Percentiles rank a stretch among this genome's conserved stretches.
Evolutionary conservation across 352 stramenopile genomes (phyloP).

Genomic region (Globisporangium megalacanthum): DNA sequence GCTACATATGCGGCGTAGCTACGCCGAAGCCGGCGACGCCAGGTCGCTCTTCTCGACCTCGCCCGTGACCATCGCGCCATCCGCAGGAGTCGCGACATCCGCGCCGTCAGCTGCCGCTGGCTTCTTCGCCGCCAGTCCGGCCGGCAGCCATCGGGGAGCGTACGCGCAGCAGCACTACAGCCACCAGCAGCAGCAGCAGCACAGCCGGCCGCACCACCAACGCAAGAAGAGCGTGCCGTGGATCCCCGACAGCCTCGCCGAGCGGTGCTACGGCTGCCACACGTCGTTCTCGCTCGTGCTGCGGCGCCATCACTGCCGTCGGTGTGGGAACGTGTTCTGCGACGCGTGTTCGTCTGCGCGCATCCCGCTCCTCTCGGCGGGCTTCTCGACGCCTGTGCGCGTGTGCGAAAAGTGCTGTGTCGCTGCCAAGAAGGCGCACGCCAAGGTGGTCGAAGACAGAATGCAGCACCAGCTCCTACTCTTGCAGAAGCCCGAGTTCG

Average conservation of each 20-base stretch:
- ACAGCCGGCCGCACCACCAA: constrained; percentile 14
- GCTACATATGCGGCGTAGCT: not conserved
- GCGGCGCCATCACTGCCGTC: constrained; percentile 81
- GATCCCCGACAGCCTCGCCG: constrained; percentile 78
- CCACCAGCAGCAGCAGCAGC: constrained; percentile 18
- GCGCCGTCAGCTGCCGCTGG: constrained; percentile 6
- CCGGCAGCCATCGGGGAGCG: constrained; percentile 7
- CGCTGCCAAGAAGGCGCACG: constrained; percentile 63
- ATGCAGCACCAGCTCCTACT: constrained; percentile 24
- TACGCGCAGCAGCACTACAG: constrained; percentile 22
- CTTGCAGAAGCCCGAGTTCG: constrained; percentile 12
- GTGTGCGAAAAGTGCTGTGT: constrained; percentile 80
- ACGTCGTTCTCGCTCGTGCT: constrained; percentile 65
- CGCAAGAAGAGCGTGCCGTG: constrained; percentile 54
- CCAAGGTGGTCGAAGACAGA: constrained; percentile 57
- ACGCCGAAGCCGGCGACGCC: constrained; percentile 6
- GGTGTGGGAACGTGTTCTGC: constrained; percentile 89
- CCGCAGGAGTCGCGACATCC: constrained; percentile 5
- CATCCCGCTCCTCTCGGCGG: constrained; percentile 68
- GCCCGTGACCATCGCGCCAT: constrained; percentile 7
- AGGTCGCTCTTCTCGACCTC: constrained; percentile 13
- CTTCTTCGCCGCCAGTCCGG: not conserved
- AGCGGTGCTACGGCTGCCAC: constrained; percentile 70
- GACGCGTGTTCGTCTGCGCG: constrained; percentile 75
- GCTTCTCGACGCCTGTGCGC: constrained; percentile 63